A percentile compares a stretch with the other conserved stretches of the same genome.
Evolutionary conservation across 1,284 basidiomycete species (phyloP).

Genomic region (Fomitopsis pinicola): DNA sequence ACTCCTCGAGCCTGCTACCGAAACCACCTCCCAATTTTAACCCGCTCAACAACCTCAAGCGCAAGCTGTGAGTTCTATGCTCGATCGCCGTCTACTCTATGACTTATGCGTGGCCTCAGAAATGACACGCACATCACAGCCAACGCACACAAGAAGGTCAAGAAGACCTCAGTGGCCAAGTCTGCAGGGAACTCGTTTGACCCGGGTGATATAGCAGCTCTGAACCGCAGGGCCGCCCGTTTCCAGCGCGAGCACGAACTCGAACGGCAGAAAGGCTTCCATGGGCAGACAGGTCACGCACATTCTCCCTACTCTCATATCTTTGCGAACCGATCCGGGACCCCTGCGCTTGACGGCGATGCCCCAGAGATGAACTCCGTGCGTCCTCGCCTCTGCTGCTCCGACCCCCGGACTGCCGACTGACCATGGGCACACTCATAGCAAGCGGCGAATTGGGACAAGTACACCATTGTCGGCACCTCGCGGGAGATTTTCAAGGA

Average conservation of each 20-base stretch:
- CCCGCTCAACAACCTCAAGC: constrained; percentile 51
- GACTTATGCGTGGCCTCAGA: constrained; percentile 1
- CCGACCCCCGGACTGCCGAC: neutral
- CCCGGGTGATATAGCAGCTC: constrained; percentile 59
- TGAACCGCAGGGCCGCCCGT: constrained; percentile 68
- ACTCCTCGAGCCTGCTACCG: constrained; percentile 51
- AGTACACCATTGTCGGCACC: constrained; percentile 91
- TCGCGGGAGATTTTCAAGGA: constrained; percentile 90
- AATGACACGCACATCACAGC: constrained; percentile 11
- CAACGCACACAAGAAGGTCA: constrained; percentile 54
- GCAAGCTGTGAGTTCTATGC: constrained; percentile 50
- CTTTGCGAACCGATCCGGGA: constrained; percentile 44
- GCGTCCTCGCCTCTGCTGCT: constrained; percentile 26
- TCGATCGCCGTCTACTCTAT: neutral
- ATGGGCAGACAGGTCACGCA: constrained; percentile 23
- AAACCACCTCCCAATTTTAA: constrained; percentile 48
- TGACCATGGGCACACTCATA: constrained; percentile 25
- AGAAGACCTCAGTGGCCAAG: constrained; percentile 28
- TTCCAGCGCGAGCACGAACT: constrained; percentile 81
- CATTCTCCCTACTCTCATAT: constrained; percentile 48
- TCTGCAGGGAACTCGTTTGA: constrained; percentile 38
- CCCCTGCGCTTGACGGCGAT: constrained; percentile 45
- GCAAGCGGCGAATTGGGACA: constrained; percentile 98
- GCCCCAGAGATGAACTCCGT: constrained; percentile 72
- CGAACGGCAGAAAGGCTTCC: constrained; percentile 58